Base-by-base conservation (phyloP, 345 rosid genomes). In the Lepidium sativum region DNA sequence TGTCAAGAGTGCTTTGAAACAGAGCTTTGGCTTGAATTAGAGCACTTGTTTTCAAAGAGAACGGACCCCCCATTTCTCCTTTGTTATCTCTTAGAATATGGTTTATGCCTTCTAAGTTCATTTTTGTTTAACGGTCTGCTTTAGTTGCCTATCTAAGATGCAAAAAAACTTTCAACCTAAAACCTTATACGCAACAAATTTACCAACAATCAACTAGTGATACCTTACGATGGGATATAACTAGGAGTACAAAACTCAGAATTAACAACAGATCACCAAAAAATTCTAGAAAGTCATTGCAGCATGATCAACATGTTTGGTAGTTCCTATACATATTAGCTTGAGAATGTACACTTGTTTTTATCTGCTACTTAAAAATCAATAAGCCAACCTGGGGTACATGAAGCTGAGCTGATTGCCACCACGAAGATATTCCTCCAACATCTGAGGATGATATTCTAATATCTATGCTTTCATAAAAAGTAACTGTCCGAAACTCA, bases 381-480 rank as follows among this genome's bases (percentile, higher is more conserved):
- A 29, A 48, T 25, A 9, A 11, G 18, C 66, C 23, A 49, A 81
- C 98, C 98, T 92, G 60, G 98, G 98, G 71, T 87, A 92, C 98
- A 92, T 81, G 81, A 94, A 90, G 82, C 92, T 87, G 47, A 90
- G 86, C 68, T 90, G 86, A 10, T 89, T 90, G 50, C 86, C 98
- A 49, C 98, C 98, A 25, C 76, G 79, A 70, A 87, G 88, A 75
- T 92, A 83, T 75, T 89, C 98, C 72, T 89, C 86, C 45, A 89
- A 82, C 98, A 92, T 87, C 69, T 86, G 90, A 17, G 98, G 98
- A 82, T 92, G 98, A 71, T 92, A 92, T 70, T 92, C 98, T 54
- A 92, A 69, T 74, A 92, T 92, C 98, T 92, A 83, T 60, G 65
- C 40, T 63, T 58, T 75, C 15, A n/a, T 5, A 55, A 25, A 25